Evolutionary conservation across 139 green algal species (phyloP).

Genomic region (Zygnema cylindricum): DNA sequence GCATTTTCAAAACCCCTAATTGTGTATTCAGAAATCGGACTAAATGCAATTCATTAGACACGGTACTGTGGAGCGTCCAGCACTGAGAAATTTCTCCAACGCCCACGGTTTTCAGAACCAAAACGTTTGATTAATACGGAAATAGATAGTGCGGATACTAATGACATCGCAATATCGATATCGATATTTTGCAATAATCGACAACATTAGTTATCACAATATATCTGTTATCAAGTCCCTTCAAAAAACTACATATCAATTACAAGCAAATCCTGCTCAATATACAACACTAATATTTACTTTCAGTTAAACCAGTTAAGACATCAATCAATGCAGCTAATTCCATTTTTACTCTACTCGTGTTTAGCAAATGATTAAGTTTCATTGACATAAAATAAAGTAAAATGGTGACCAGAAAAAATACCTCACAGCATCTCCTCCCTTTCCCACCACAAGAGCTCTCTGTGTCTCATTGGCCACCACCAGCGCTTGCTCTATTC

Average conservation of each 20-base stretch:
- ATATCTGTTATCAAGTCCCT: not conserved
- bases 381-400: not conserved
- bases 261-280: not conserved
- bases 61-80: too few species aligned
- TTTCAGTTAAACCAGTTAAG: not conserved
- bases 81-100: too few species aligned
- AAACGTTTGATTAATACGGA: too few species aligned
- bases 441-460: constrained; percentile 50
- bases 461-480: constrained; percentile 12
- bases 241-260: not conserved
- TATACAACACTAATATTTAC: too few species aligned
- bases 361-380: not conserved
- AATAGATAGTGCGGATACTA: too few species aligned
- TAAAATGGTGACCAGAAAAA: not conserved
- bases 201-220: too few species aligned
- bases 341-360: not conserved
- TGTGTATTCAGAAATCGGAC: too few species aligned
- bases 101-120: too few species aligned
- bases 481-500: constrained; percentile 40
- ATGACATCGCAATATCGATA: too few species aligned
- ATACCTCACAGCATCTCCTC: constrained; percentile 26
- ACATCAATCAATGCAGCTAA: not conserved
- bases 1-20: too few species aligned
- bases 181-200: too few species aligned
- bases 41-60: too few species aligned